A percentile compares a stretch with the other conserved stretches of the same genome.
phyloP scores from a whole-genome alignment of 2,329 filamentous ascomycete genomes.

The Pseudopithomyces chartarum region DNA sequence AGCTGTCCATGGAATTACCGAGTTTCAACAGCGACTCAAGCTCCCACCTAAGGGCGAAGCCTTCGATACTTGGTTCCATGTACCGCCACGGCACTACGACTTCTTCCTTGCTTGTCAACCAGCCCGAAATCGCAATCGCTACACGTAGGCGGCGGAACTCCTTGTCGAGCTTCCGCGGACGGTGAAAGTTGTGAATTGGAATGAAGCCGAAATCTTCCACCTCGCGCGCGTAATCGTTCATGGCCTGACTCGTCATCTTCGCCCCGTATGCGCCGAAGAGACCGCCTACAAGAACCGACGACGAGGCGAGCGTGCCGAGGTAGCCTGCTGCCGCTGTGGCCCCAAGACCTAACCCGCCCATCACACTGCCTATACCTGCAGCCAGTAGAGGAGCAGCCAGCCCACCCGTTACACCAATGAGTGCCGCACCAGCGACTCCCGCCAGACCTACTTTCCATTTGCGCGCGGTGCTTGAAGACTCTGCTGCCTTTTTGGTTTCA shows the following conservation, averaged over 20 bases:
- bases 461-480: slow-evolving; percentile 67
- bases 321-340: slow-evolving; percentile 76
- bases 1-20: slow-evolving; percentile 75
- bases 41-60: slow-evolving; percentile 86
- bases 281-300: slow-evolving; percentile 77
- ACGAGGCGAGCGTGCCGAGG: slow-evolving; percentile 79
- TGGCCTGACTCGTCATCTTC: slow-evolving; percentile 80
- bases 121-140: slow-evolving; percentile 83
- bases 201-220: slow-evolving; percentile 89
- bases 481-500: slow-evolving; percentile 73
- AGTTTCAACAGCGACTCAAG: slow-evolving; percentile 76
- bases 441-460: slow-evolving; percentile 86
- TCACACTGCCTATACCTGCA: slow-evolving; percentile 78
- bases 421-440: slow-evolving; percentile 81
- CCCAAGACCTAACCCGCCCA: slow-evolving; percentile 77
- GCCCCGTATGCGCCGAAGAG: slow-evolving; percentile 92
- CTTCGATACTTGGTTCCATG: slow-evolving; percentile 73
- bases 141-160: slow-evolving; percentile 66
- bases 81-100: slow-evolving; percentile 79
- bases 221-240: slow-evolving; percentile 85
- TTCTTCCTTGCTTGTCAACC: slow-evolving; percentile 74
- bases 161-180: slow-evolving; percentile 56
- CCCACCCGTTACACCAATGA: slow-evolving; percentile 82
- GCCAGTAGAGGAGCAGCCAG: slow-evolving; percentile 78
- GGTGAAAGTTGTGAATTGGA: slow-evolving; percentile 59